phyloP scores from a whole-genome alignment of 345 rosid genomes.

The Pugionium dolabratum region DNA sequence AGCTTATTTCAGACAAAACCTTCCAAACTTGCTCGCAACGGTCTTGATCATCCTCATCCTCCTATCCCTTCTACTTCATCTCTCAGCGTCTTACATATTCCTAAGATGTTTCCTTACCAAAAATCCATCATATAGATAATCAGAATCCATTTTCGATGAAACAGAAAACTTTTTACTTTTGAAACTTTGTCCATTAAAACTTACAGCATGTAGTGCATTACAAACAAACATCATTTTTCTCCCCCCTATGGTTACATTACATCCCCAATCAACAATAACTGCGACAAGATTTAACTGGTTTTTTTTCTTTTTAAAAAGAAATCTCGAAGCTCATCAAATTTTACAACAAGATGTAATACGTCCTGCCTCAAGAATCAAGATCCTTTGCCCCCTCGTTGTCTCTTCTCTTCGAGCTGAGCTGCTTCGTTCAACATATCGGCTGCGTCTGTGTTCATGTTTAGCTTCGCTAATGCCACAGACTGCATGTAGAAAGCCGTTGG shows the following conservation, averaged over 20 bases:
- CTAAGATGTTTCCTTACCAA: too few species aligned
- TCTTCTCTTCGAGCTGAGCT: slow-evolving; percentile 81
- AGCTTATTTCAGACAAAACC: too few species aligned
- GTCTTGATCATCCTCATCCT: too few species aligned
- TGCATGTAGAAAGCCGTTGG: slow-evolving; percentile 97
- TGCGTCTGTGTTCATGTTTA: slow-evolving; percentile 92
- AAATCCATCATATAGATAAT: too few species aligned
- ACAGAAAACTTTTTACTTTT: not conserved
- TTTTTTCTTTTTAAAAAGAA: not conserved
- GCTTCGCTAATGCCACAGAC: slow-evolving; percentile 91
- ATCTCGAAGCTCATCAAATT: slow-evolving; percentile 25
- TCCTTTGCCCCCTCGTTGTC: slow-evolving; percentile 65
- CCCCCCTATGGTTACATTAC: slow-evolving; percentile 38
- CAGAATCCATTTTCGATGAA: too few species aligned
- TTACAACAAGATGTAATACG: slow-evolving; percentile 17
- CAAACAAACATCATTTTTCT: slow-evolving; percentile 31
- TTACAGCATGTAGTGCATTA: slow-evolving; percentile 36
- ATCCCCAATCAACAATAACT: slow-evolving; percentile 42
- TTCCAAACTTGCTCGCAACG: too few species aligned
- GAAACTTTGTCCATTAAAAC: slow-evolving; percentile 24
- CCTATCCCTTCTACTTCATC: too few species aligned
- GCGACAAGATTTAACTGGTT: slow-evolving; percentile 25
- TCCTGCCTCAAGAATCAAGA: slow-evolving; percentile 37
- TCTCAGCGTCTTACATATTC: too few species aligned
- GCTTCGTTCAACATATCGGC: slow-evolving; percentile 97